Evolutionary conservation across 257 asterid genomes (phyloP).

Genomic region (Buddleja alternifolia): DNA sequence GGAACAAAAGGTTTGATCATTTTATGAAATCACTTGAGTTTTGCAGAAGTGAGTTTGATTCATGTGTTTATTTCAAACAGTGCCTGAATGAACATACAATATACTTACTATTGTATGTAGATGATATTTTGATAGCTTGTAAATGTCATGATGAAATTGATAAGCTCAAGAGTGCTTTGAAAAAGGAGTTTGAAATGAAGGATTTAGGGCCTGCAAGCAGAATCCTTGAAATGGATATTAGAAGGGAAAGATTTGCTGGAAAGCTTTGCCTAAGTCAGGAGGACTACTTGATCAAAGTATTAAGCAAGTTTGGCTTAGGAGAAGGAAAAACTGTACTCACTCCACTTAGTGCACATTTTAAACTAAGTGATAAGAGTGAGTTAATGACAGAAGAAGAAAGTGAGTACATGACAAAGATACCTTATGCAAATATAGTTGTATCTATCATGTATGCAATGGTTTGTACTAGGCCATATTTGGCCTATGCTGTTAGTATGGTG

Average conservation of each 20-base stretch:
- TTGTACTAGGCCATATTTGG: background rate
- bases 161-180: too few relatives aligned
- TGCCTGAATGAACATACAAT: too few relatives aligned
- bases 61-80: too few relatives aligned
- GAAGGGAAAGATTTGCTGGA: too few relatives aligned
- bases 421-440: background rate
- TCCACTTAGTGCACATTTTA: background rate
- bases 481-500: too few relatives aligned
- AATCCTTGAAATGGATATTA: too few relatives aligned
- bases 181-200: background rate
- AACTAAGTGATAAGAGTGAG: background rate
- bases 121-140: background rate
- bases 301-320: too few relatives aligned
- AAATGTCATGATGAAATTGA: background rate
- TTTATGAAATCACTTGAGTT: background rate
- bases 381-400: background rate
- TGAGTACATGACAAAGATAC: background rate
- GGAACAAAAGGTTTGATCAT: background rate
- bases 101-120: too few relatives aligned
- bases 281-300: too few relatives aligned
- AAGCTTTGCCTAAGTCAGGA: too few relatives aligned
- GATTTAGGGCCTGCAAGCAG: too few relatives aligned
- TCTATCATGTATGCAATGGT: background rate
- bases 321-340: background rate
- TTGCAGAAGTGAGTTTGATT: too few relatives aligned